phyloP scores from a whole-genome alignment of 2,329 filamentous ascomycete genomes.

The Sporothrix euskadiensis region DNA sequence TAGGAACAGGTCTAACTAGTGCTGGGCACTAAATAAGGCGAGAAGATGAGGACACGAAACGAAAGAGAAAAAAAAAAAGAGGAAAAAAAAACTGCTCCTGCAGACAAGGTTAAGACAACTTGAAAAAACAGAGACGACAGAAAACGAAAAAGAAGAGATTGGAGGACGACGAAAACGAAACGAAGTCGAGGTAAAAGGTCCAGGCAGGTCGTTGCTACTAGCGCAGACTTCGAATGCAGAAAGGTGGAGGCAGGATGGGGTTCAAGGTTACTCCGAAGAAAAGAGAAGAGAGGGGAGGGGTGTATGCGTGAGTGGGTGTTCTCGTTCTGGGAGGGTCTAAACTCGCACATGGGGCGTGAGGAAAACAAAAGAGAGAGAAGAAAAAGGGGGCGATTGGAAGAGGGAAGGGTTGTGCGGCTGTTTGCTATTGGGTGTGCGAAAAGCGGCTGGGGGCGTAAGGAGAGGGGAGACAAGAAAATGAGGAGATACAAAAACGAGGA shows the following conservation, averaged over 20 bases:
- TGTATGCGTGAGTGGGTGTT: neutral
- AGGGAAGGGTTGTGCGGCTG: constrained; percentile 14
- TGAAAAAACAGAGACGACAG: neutral
- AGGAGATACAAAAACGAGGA: neutral
- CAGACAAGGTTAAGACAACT: neutral
- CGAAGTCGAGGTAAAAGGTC: neutral
- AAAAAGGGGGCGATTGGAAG: neutral
- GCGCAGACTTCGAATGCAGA: neutral
- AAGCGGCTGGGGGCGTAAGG: neutral
- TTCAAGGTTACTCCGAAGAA: neutral
- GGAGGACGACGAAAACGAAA: neutral
- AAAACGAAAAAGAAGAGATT: neutral
- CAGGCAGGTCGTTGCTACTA: neutral
- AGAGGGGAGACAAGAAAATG: neutral
- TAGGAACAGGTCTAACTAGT: neutral
- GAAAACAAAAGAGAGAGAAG: neutral
- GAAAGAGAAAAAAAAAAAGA: no score
- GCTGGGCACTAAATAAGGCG: neutral
- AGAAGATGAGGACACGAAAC: neutral
- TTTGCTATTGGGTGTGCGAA: constrained; percentile 8
- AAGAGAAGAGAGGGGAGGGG: neutral
- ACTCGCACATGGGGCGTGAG: neutral
- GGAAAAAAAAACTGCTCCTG: neutral
- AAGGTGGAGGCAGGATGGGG: neutral
- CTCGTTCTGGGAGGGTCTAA: neutral